Base-by-base conservation (phyloP, 306 rosid genomes). In the Quercus bicolor region DNA sequence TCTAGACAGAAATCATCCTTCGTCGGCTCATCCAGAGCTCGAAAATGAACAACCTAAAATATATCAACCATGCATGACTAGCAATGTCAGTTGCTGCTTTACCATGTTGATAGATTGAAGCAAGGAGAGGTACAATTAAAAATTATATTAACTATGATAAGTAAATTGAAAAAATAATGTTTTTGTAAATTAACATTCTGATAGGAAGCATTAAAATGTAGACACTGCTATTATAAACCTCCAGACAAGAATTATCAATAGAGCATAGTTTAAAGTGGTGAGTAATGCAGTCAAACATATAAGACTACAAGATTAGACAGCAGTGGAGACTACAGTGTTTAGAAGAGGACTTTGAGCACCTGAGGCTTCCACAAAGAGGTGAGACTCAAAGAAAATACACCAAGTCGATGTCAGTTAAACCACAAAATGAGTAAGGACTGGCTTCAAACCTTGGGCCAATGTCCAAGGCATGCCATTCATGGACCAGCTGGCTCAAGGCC, bases 1-100 rank as follows among this genome's bases (percentile, higher is more conserved):
- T 91, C 97, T 55, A 91, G 82, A 69, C 87, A 77, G 87, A 93
- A 91, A 84, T 91, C 97, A 78, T 93, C 97, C 72, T 93, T 97
- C 83, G 91, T 91, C 24, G 97, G 97, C 83, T 89, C 91, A 8
- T 93, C 97, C 33, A 93, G 87, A 31, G 93, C 84, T 29, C 98
- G 92, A 43, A 91, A 93, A 84, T 90, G 98, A 86, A 91, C 94
- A 86, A 93, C 93, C 98, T 93, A 84, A 68, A 45, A 75, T 31
- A 76, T 45, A 87, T 75, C 64, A 8, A 82, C 5, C 20, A 78
- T 61, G 48, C 51, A 70, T 57, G 55, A 61, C 59, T 0, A 83
- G 55, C 72, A 74, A 52, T 2, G 26, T 57, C 78, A 72, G 82
- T n/a, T 79, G 48, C 77, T 45, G 78, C 72, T 7, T 40, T 73